Percentiles rank a stretch among this genome's conserved stretches.
phyloP scores from a whole-genome alignment of 208 protist genomes.

The Acanthamoeba castellanii region DNA sequence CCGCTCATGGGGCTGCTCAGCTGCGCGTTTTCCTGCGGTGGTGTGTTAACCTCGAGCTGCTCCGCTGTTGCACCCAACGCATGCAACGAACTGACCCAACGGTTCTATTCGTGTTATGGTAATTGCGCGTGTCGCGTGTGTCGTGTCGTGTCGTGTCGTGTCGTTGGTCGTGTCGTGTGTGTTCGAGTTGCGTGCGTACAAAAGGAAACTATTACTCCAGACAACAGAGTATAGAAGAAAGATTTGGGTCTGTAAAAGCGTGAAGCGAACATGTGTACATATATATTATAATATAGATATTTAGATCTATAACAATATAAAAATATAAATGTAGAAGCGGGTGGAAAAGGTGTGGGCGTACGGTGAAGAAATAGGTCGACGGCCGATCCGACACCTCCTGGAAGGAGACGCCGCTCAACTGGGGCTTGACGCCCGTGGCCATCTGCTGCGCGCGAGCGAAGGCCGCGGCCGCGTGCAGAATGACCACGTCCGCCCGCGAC shows the following conservation, averaged over 20 bases:
- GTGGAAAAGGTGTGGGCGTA: not conserved
- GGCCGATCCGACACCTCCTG: conserved; percentile 39
- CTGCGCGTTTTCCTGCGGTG: not conserved
- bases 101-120: too few species aligned
- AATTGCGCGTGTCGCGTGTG: too few species aligned
- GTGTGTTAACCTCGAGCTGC: not conserved
- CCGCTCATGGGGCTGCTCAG: not conserved
- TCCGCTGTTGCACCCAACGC: not conserved
- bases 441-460: not conserved
- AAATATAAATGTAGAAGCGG: not conserved
- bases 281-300: too few species aligned
- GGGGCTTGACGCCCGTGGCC: not conserved
- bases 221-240: not conserved
- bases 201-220: not conserved
- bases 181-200: not conserved
- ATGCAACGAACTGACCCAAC: not conserved
- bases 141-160: not conserved
- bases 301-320: not conserved
- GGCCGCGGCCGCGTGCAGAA: not conserved
- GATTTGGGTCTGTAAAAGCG: not conserved
- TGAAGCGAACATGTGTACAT: too few species aligned
- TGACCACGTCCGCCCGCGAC: not conserved
- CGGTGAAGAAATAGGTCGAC: conserved; percentile 53
- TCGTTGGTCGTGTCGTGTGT: not conserved
- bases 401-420: not conserved